Evolutionary conservation across 1,139 yeast species (phyloP).

Genomic region (Saccharomycopsis hybrid): DNA sequence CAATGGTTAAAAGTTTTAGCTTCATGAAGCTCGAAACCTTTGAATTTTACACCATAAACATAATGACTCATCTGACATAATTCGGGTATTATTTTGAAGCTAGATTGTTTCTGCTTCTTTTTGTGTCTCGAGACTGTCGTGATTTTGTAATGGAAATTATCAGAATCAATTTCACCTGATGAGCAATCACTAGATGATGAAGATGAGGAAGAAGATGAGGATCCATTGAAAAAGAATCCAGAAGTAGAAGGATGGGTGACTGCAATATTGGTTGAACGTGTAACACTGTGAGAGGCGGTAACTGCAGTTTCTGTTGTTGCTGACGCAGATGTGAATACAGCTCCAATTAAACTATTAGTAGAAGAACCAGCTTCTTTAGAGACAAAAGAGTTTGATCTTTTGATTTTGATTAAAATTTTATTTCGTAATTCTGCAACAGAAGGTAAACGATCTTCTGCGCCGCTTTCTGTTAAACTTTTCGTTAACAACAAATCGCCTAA

Average conservation of each 20-base stretch:
- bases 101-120: conserved; percentile 13
- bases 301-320: not conserved
- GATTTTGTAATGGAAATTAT: not conserved
- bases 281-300: not conserved
- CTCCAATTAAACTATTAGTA: not conserved
- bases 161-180: not conserved
- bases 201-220: conserved; percentile 2
- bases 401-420: conserved; percentile 69
- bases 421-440: conserved; percentile 68
- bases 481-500: conserved; percentile 56
- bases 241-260: not conserved
- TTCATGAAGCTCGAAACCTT: conserved; percentile 71
- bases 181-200: conserved; percentile 26
- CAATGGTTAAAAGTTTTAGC: conserved; percentile 77
- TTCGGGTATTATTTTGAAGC: conserved; percentile 38
- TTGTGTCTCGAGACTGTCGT: not conserved
- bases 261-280: not conserved
- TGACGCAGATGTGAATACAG: not conserved
- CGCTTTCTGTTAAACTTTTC: conserved; percentile 31
- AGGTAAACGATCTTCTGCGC: conserved; percentile 40
- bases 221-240: not conserved
- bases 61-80: conserved; percentile 61
- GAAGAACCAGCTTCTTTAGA: not conserved
- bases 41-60: conserved; percentile 66
- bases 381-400: conserved; percentile 30